A percentile compares a stretch with the other conserved stretches of the same genome.
These are phyloP conservation scores for Acer negundo DNA, from an alignment of 345 rosid species.

Conservation along the genomic window DNA sequence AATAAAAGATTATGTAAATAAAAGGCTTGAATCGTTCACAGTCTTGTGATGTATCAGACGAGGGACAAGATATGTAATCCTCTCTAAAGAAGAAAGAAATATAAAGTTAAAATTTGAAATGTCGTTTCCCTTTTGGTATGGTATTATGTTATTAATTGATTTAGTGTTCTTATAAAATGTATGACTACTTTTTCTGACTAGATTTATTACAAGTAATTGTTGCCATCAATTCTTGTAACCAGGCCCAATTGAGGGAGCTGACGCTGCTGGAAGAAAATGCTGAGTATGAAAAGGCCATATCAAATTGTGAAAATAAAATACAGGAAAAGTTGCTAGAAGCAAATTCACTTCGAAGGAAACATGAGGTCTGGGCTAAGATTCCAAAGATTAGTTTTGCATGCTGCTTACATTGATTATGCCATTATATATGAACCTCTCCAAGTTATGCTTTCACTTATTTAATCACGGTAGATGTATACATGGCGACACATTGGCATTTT, in stretches of 20 bases:
- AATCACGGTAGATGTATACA: background rate
- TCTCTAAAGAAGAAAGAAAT: background rate
- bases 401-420: background rate
- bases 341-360: constrained; percentile 48
- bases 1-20: too few relatives aligned
- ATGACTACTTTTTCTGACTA: background rate
- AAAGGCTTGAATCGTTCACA: background rate
- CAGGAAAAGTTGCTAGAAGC: constrained; percentile 74
- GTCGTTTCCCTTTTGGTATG: background rate
- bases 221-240: constrained; percentile 23
- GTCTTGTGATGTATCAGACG: background rate
- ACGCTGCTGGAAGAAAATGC: constrained; percentile 71
- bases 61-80: background rate
- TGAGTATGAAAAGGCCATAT: constrained; percentile 76
- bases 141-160: background rate
- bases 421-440: background rate
- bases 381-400: background rate
- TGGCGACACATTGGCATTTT: background rate
- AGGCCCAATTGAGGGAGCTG: constrained; percentile 82
- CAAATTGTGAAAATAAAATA: constrained; percentile 66
- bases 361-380: constrained; percentile 53
- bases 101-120: background rate
- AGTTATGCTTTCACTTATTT: background rate
- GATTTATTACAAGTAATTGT: constrained; percentile 6
- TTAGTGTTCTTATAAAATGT: background rate